phyloP scores from a whole-genome alignment of 202 grass and related monocot species.

The Dendrocalamus latiflorus region DNA sequence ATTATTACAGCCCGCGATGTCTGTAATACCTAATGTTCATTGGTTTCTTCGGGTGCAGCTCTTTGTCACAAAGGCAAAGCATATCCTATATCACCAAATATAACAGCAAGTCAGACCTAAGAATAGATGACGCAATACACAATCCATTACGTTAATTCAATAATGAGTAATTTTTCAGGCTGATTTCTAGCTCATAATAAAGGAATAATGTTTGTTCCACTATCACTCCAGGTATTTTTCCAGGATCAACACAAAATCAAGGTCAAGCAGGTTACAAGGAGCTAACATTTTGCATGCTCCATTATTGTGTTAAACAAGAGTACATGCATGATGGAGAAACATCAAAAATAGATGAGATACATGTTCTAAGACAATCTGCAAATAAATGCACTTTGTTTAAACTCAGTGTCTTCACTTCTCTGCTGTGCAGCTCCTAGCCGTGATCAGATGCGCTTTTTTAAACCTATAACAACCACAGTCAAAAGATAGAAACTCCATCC shows the following conservation, averaged over 20 bases:
- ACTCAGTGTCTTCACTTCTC: slow-evolving; percentile 36
- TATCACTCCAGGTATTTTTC: not conserved
- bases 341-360: too few relatives aligned
- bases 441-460: slow-evolving; percentile 97
- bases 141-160: not conserved
- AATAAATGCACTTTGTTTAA: slow-evolving; percentile 28
- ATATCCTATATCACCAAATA: slow-evolving; percentile 54
- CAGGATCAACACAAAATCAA: not conserved
- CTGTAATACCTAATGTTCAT: slow-evolving; percentile 27
- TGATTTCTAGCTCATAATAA: not conserved
- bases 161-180: not conserved
- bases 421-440: slow-evolving; percentile 39
- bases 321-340: slow-evolving; percentile 19
- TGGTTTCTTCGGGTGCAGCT: slow-evolving; percentile 34
- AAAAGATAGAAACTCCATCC: slow-evolving; percentile 36
- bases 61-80: slow-evolving; percentile 64
- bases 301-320: slow-evolving; percentile 10
- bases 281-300: not conserved
- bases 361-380: too few relatives aligned
- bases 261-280: slow-evolving; percentile 13
- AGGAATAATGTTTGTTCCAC: not conserved
- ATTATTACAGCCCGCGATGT: slow-evolving; percentile 22
- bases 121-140: not conserved
- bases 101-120: slow-evolving; percentile 31
- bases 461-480: slow-evolving; percentile 81